phyloP scores from a whole-genome alignment of 2,329 filamentous ascomycete species.

The Cladobotryum protrusum region DNA sequence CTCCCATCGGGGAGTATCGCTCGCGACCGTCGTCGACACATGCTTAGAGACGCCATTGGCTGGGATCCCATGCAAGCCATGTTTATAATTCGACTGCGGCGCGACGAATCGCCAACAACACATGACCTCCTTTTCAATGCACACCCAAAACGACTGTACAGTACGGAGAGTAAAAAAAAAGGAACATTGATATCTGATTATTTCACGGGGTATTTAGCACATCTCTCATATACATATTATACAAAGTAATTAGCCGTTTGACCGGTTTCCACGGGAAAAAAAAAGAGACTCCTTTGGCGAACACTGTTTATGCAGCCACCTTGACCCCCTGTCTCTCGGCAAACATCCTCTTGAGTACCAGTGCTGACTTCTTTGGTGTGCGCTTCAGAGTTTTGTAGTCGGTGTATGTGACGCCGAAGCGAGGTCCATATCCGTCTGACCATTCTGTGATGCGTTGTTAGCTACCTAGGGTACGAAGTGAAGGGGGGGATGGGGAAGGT shows the following conservation, averaged over 20 bases:
- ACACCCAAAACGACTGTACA: too few relatives aligned
- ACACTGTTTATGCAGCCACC: conserved; percentile 2
- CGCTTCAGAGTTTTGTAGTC: conserved; percentile 31
- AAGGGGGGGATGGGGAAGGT: neutral
- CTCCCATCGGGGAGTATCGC: too few relatives aligned
- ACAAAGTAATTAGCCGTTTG: neutral
- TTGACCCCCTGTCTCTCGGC: conserved; percentile 14
- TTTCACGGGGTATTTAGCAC: too few relatives aligned
- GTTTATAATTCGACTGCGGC: too few relatives aligned
- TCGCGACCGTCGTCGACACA: too few relatives aligned
- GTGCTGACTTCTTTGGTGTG: conserved; percentile 32
- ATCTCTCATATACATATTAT: too few relatives aligned
- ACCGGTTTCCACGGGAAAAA: neutral
- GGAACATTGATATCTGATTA: too few relatives aligned
- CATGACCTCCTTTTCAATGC: too few relatives aligned
- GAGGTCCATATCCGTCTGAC: conserved; percentile 33
- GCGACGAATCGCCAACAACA: too few relatives aligned
- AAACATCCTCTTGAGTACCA: conserved; percentile 24
- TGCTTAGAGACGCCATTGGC: too few relatives aligned
- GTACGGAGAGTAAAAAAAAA: too few relatives aligned
- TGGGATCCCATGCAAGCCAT: too few relatives aligned
- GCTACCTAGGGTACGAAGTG: neutral
- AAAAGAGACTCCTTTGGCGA: neutral
- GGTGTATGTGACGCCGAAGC: conserved; percentile 33
- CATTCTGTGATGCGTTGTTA: conserved; percentile 18